A percentile compares a stretch with the other conserved stretches of the same genome.
Evolutionary conservation across 441 rosid species (phyloP).

Genomic region (Populus trichocarpa): DNA sequence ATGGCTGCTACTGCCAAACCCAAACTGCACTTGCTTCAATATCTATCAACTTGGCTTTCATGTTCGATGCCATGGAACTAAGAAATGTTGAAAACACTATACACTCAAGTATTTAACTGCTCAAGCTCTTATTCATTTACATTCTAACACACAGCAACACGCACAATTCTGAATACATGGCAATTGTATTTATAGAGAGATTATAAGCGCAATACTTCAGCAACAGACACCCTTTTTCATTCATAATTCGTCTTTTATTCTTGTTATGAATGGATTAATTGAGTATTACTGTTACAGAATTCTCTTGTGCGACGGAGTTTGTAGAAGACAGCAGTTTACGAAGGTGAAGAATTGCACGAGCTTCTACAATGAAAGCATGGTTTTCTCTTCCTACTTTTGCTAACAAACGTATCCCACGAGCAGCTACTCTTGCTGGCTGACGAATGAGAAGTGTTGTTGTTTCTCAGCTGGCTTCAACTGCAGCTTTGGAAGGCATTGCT

Average conservation of each 20-base stretch:
- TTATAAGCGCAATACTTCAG: conserved; percentile 37
- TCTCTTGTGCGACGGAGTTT: conserved; percentile 72
- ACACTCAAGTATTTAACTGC: too few relatives aligned
- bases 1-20: conserved; percentile 84
- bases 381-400: conserved; percentile 89
- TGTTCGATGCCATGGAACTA: conserved; percentile 57
- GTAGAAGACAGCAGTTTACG: conserved; percentile 50
- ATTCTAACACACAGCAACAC: too few relatives aligned
- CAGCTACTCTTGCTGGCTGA: conserved; percentile 55
- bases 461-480: conserved; percentile 72
- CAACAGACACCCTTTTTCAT: conserved; percentile 73
- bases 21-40: conserved; percentile 91
- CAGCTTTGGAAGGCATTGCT: conserved; percentile 69
- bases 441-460: conserved; percentile 61
- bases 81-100: conserved; percentile 23
- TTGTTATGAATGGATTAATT: conserved; percentile 78
- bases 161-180: too few relatives aligned
- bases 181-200: too few relatives aligned
- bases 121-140: too few relatives aligned
- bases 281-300: conserved; percentile 84
- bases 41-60: conserved; percentile 80
- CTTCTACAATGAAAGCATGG: conserved; percentile 61
- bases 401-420: conserved; percentile 20
- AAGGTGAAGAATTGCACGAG: conserved; percentile 39
- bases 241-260: conserved; percentile 78